Evolutionary conservation across 257 asterid species (phyloP), one percentile per base, ranked within the genome.

Genomic region (Knoxia roxburghii): DNA sequence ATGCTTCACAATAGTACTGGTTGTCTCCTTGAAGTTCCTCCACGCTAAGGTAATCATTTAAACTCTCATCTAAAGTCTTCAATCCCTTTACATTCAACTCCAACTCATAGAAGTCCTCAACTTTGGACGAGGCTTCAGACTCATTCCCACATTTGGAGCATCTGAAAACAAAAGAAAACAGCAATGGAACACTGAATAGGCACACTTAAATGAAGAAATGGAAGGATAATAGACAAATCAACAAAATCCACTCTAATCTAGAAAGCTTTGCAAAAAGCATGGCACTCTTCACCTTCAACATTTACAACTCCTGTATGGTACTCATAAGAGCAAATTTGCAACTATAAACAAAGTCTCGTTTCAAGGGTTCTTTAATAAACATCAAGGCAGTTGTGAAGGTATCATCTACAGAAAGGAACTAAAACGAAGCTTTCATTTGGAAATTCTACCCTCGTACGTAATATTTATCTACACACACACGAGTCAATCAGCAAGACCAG

Each of bases 11-110:
- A 65, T 77, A 85, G 79, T 86, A 93, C 71, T 93, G 99, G 77
- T 93, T 93, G 72, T 93, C 99, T 77, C 96, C 99, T 69, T 86
- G 79, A 76, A 93, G 99, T 82, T 90, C 95, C 82, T 93, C 99
- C 64, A 75, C 45, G 76, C 95, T 90, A 64, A 93, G 89, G 80
- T 90, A 93, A 75, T 93, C 99, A 75, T 85, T 89, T 81, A 93
- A 76, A 75, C 99, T 93, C 75, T 88, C 90, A 72, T 86, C 90
- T 45, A 93, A 85, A 78, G 81, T 86, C 85, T 88, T 88, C 84
- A 93, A 81, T 59, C 96, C 99, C 87, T 87, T 88, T 71, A 93
- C 80, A 78, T 93, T 93, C 81, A 93, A 81, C 92, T 93, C 99
- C 85, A 93, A 82, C 80, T 83, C 97, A 74, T 93, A 93, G 78